Evolutionary conservation across 2,329 filamentous ascomycete species (phyloP).

Genomic region (Neonectria faginata): DNA sequence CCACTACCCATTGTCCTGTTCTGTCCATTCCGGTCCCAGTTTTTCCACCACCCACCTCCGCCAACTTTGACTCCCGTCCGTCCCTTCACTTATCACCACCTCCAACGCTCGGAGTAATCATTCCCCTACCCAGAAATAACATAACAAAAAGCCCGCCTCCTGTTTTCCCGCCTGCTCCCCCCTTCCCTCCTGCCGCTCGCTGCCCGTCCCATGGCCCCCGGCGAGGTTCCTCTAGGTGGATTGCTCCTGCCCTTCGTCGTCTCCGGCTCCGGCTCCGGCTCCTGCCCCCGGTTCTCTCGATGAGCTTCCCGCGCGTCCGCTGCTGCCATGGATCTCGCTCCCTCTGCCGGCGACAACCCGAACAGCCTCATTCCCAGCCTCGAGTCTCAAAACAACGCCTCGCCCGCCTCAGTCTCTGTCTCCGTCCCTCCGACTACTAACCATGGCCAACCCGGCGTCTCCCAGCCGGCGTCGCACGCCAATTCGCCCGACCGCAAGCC

Average conservation of each 20-base stretch:
- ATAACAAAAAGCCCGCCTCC: conserved; percentile 12
- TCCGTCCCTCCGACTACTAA: conserved; percentile 23
- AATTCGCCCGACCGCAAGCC: conserved; percentile 51
- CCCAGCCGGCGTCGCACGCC: conserved; percentile 41
- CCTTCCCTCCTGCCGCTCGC: not conserved
- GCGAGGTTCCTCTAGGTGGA: conserved; percentile 36
- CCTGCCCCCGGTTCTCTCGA: conserved; percentile 39
- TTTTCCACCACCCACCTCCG: conserved; percentile 39
- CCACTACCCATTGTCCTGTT: conserved; percentile 8
- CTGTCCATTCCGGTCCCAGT: conserved; percentile 40
- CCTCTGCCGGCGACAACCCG: conserved; percentile 44
- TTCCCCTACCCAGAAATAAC: not conserved
- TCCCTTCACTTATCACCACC: conserved; percentile 27
- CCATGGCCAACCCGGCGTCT: conserved; percentile 33
- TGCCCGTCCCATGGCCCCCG: conserved; percentile 29
- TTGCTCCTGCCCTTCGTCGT: conserved; percentile 33
- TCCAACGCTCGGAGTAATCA: conserved; percentile 22
- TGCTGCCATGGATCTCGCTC: conserved; percentile 47
- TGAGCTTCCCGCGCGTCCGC: conserved; percentile 36
- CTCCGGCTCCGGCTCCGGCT: conserved; percentile 33
- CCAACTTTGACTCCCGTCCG: conserved; percentile 34
- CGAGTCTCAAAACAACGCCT: conserved; percentile 41
- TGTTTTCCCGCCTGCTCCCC: conserved; percentile 2
- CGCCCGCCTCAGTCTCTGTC: conserved; percentile 29
- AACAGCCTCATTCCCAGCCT: conserved; percentile 43